phyloP scores from a whole-genome alignment of 2,329 filamentous ascomycete genomes.

The Tolypocladium amazonense region DNA sequence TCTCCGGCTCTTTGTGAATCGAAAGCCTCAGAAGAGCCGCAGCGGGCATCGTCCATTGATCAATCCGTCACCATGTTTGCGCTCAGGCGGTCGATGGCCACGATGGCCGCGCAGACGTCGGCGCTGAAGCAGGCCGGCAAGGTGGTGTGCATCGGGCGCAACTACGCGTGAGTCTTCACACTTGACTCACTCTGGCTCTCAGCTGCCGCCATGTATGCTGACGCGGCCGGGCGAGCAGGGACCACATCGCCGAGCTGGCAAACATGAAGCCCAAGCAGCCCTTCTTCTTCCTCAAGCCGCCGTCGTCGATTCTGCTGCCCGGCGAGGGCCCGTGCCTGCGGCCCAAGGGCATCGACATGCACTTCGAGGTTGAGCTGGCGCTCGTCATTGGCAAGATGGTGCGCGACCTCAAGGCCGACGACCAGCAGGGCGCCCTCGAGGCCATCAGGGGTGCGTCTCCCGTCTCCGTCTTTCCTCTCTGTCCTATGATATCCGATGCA shows the following conservation, averaged over 20 bases:
- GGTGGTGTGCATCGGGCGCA: conserved; percentile 87
- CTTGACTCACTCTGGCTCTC: background rate
- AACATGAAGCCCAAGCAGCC: conserved; percentile 83
- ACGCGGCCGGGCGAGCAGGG: conserved; percentile 37
- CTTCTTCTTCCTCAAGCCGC: conserved; percentile 97
- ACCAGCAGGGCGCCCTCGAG: conserved; percentile 66
- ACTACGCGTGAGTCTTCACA: conserved; percentile 70
- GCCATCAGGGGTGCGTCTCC: conserved; percentile 62
- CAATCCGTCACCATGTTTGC: conserved; percentile 18
- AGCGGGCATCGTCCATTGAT: background rate
- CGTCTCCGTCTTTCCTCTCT: too few relatives aligned
- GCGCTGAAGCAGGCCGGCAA: conserved; percentile 50
- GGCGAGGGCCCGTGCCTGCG: conserved; percentile 69
- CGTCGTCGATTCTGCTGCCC: conserved; percentile 74
- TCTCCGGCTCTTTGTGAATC: background rate
- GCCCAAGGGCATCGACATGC: conserved; percentile 73
- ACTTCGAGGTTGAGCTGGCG: conserved; percentile 92
- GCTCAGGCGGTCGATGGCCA: conserved; percentile 26
- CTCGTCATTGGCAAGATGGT: conserved; percentile 77
- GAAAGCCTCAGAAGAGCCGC: background rate
- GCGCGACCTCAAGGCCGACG: conserved; percentile 63
- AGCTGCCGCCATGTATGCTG: background rate
- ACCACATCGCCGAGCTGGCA: conserved; percentile 88
- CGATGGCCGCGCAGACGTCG: conserved; percentile 30
- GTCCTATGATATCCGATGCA: background rate